Conservation (phyloP, 2,329 filamentous ascomycete genomes). For the Cadophora sp. region DNA sequence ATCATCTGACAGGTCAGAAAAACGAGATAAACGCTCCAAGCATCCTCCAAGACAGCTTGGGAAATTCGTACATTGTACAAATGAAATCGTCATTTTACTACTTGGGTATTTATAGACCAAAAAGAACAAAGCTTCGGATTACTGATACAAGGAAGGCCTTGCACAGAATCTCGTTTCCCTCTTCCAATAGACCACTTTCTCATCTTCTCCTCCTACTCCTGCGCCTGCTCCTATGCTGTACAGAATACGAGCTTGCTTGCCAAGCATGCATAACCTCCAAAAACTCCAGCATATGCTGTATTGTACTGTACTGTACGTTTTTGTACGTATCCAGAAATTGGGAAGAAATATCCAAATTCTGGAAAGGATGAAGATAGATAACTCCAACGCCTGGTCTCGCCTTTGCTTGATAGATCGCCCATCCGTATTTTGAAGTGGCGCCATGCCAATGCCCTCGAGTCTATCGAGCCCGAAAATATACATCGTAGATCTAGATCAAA, state of each 20-base stretch:
- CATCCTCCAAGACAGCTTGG: no score
- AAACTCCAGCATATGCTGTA: slow-evolving; percentile 11
- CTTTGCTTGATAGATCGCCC: not conserved
- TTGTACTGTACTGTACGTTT: not conserved
- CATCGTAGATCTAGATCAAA: not conserved
- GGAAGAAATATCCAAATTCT: not conserved
- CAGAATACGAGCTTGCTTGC: not conserved
- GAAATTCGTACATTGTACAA: no score
- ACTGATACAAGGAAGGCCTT: no score
- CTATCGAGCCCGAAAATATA: slow-evolving; percentile 5
- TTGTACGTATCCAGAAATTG: not conserved
- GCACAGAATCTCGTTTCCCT: not conserved
- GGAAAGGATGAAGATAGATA: not conserved
- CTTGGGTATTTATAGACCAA: no score
- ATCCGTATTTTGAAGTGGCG: not conserved
- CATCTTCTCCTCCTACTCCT: not conserved
- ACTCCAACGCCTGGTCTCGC: not conserved
- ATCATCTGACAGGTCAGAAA: no score
- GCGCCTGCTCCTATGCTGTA: not conserved
- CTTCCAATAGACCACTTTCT: not conserved
- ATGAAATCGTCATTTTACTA: no score
- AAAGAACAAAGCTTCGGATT: no score
- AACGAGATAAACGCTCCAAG: no score
- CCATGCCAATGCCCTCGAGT: not conserved
- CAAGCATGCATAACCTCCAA: not conserved